Conservation (phyloP, 331 rosid genomes). For the Dryas integrifolia region DNA sequence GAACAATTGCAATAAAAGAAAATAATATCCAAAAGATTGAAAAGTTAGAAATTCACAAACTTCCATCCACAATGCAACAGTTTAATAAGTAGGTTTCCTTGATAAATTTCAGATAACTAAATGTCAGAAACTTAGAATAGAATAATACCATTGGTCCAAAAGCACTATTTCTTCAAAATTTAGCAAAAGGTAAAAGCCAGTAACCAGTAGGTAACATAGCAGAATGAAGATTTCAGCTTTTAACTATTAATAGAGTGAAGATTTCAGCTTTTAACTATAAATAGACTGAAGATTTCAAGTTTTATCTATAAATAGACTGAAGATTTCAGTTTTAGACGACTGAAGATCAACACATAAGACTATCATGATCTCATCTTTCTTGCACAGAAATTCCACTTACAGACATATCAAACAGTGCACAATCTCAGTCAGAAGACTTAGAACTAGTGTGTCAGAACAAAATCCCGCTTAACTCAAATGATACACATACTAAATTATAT, state of each 20-base stretch:
- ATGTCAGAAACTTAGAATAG: not conserved
- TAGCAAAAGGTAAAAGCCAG: not conserved
- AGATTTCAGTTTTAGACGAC: not conserved
- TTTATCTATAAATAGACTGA: not conserved
- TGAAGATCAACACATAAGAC: not conserved
- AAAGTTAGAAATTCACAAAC: not conserved
- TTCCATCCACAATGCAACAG: not conserved
- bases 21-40: not conserved
- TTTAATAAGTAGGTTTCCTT: not conserved
- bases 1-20: not conserved
- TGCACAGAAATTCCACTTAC: not conserved
- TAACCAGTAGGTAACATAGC: not conserved
- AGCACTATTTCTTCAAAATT: not conserved
- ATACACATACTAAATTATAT: not conserved
- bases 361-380: not conserved
- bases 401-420: not conserved
- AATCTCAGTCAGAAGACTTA: not conserved
- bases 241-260: not conserved
- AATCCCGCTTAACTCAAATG: not conserved
- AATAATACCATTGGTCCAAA: not conserved
- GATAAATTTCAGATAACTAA: not conserved
- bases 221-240: constrained; percentile 5
- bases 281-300: constrained; percentile 2
- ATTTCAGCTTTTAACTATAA: constrained; percentile 1
- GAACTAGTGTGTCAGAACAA: not conserved